Conservation (phyloP, 352 stramenopile species). For the Phytopythium helicoides region DNA sequence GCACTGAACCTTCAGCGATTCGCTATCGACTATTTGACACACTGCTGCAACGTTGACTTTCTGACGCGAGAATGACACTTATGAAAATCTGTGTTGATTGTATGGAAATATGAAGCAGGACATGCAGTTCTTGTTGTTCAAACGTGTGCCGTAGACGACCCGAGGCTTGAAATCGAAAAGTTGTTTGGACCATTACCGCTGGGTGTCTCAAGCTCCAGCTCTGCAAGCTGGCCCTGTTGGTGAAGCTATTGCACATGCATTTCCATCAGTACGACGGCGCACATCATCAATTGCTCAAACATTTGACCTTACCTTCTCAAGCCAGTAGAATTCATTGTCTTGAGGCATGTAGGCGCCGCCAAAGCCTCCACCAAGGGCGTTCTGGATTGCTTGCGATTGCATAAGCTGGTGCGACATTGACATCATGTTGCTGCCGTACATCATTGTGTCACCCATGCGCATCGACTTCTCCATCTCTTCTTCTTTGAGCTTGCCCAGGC, state of each 20-base stretch:
- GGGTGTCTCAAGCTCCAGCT: conserved; percentile 34
- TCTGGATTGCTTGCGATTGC: conserved; percentile 84
- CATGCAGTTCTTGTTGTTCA: conserved; percentile 1
- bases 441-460: conserved; percentile 78
- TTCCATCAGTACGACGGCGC: conserved; percentile 1
- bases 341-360: conserved; percentile 56
- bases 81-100: not conserved
- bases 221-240: conserved; percentile 48
- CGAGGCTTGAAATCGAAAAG: conserved; percentile 53
- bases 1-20: conserved; percentile 15
- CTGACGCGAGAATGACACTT: not conserved
- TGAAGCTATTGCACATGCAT: conserved; percentile 42
- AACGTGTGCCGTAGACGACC: conserved; percentile 14
- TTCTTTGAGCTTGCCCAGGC: conserved; percentile 68
- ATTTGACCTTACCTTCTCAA: conserved; percentile 69
- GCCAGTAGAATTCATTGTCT: conserved; percentile 88
- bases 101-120: conserved; percentile 2
- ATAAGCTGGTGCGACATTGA: conserved; percentile 88
- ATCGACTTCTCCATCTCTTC: conserved; percentile 88
- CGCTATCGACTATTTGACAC: conserved; percentile 77
- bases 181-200: conserved; percentile 32
- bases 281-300: not conserved
- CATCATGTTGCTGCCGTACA: conserved; percentile 60
- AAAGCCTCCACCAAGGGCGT: conserved; percentile 45
- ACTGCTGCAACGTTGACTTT: conserved; percentile 31